Evolutionary conservation across 495 filamentous ascomycete genomes (phyloP).

Genomic region (Trichoderma virens): DNA sequence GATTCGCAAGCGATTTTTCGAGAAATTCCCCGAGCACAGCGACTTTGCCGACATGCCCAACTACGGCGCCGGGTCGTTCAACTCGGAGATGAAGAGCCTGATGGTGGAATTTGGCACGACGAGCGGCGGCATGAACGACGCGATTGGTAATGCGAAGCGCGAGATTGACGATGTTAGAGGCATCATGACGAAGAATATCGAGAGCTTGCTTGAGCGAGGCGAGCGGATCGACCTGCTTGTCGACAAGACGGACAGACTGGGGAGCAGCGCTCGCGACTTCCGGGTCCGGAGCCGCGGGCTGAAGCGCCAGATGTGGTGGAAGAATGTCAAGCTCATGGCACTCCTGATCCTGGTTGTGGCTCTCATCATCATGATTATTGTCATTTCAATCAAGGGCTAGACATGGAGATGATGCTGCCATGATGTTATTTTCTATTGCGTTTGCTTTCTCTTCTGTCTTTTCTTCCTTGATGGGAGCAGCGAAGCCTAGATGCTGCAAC

Average conservation of each 20-base stretch:
- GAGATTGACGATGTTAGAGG: constrained; percentile 92
- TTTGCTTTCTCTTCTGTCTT: background rate
- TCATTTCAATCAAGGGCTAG: constrained; percentile 32
- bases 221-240: constrained; percentile 93
- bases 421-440: background rate
- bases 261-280: constrained; percentile 81
- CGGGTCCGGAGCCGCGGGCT: constrained; percentile 74
- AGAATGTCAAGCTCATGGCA: constrained; percentile 92
- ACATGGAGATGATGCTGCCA: background rate
- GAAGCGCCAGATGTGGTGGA: constrained; percentile 98
- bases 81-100: constrained; percentile 62
- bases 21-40: constrained; percentile 57
- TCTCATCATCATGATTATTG: constrained; percentile 59
- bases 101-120: constrained; percentile 84
- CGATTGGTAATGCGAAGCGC: constrained; percentile 68
- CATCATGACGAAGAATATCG: constrained; percentile 99
- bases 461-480: background rate
- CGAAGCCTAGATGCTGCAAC: background rate
- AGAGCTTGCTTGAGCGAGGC: constrained; percentile 86
- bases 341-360: constrained; percentile 72
- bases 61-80: constrained; percentile 87
- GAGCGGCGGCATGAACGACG: constrained; percentile 65
- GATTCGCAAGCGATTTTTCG: constrained; percentile 80
- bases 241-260: constrained; percentile 91
- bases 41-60: constrained; percentile 74